Evolutionary conservation across 2,329 filamentous ascomycete species (phyloP).

Genomic region (Monosporascus cannonballus): DNA sequence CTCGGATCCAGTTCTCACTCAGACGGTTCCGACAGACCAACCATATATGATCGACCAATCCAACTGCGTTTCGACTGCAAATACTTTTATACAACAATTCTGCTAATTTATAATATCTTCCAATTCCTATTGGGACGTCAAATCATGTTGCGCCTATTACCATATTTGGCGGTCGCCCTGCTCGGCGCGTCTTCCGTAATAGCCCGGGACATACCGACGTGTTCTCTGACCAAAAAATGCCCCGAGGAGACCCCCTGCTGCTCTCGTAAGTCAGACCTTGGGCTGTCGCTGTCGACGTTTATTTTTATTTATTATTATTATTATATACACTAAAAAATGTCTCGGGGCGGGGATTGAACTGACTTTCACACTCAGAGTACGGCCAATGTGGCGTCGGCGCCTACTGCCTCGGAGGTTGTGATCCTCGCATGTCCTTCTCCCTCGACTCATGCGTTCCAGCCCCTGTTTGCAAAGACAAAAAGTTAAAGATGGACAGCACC

Average conservation of each 20-base stretch:
- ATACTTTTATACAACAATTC: conserved; percentile 1
- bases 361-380: conserved; percentile 58
- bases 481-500: conserved; percentile 67
- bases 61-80: not conserved
- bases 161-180: conserved; percentile 31
- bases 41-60: not conserved
- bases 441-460: conserved; percentile 81
- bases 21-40: too few relatives aligned
- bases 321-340: not conserved
- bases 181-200: conserved; percentile 32
- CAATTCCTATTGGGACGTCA: not conserved
- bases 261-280: conserved; percentile 56
- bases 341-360: not conserved
- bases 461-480: conserved; percentile 71
- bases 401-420: conserved; percentile 93
- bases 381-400: conserved; percentile 89
- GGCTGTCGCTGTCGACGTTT: not conserved
- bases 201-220: conserved; percentile 30
- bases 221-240: conserved; percentile 53
- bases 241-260: conserved; percentile 70
- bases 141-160: conserved; percentile 23
- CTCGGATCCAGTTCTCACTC: not conserved
- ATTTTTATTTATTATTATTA: not conserved
- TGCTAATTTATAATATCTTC: not conserved
- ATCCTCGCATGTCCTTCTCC: conserved; percentile 75